Conservation (phyloP, 2,329 filamentous ascomycete genomes). For the Cadophora malorum region DNA sequence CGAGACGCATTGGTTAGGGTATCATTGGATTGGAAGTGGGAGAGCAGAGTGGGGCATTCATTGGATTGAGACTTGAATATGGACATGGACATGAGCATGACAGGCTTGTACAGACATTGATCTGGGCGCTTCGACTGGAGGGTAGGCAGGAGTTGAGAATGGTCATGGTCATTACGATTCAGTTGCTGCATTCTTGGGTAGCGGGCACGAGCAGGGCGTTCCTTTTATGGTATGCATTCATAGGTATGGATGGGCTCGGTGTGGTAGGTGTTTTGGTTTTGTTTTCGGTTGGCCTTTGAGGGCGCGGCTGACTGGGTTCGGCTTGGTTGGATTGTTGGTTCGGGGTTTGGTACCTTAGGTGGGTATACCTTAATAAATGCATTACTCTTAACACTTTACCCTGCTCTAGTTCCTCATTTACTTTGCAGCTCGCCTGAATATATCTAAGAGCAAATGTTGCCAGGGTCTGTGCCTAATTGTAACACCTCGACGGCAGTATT, state of each 20-base stretch:
- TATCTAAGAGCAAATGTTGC: no score
- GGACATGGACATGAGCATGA: neutral
- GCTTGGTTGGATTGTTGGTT: no score
- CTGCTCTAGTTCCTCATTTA: no score
- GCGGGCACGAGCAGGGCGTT: conserved; percentile 6
- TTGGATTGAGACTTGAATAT: neutral
- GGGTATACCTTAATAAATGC: neutral
- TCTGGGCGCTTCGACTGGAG: neutral
- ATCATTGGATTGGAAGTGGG: neutral
- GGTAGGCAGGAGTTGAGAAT: conserved; percentile 4
- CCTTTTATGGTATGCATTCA: neutral
- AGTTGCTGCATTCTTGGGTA: neutral
- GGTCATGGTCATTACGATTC: neutral
- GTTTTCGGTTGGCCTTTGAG: no score
- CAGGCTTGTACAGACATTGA: neutral
- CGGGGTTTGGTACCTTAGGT: neutral
- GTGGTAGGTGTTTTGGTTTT: neutral
- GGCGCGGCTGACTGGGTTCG: no score
- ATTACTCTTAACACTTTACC: neutral
- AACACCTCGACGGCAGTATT: no score
- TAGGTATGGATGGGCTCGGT: neutral
- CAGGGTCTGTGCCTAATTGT: no score
- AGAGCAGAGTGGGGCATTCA: neutral
- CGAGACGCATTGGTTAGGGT: neutral
- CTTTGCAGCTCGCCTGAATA: no score